Conservation (phyloP, 2,329 filamentous ascomycete species). For the Fusarium sp. region DNA sequence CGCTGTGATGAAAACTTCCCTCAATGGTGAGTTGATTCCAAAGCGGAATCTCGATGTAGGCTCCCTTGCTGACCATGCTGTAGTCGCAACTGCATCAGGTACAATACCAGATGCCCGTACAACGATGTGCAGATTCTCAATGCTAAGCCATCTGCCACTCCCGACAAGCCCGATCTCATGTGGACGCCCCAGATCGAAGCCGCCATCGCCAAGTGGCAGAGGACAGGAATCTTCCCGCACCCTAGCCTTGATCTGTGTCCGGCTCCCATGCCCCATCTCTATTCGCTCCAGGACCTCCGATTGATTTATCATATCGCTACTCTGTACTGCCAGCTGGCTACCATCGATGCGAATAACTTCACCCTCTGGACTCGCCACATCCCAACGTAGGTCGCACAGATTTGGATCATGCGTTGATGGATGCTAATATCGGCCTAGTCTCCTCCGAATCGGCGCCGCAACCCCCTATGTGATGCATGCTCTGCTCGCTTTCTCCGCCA, state of each 20-base stretch:
- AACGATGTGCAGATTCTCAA: constrained; percentile 81
- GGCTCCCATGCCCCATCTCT: constrained; percentile 76
- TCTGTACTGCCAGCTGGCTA: constrained; percentile 84
- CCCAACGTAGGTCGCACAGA: constrained; percentile 75
- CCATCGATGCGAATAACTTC: constrained; percentile 81
- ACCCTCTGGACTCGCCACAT: constrained; percentile 95
- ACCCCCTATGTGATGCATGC: constrained; percentile 95
- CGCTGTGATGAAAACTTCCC: constrained; percentile 97
- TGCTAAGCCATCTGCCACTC: constrained; percentile 68
- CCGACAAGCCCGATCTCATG: constrained; percentile 76
- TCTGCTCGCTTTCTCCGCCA: constrained; percentile 91
- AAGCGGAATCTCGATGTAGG: not conserved
- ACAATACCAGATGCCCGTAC: constrained; percentile 98
- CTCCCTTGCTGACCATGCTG: constrained; percentile 27
- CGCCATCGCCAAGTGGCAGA: constrained; percentile 84
- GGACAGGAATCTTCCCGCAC: constrained; percentile 87
- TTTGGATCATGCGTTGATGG: not conserved
- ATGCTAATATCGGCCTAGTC: constrained; percentile 37
- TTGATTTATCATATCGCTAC: constrained; percentile 91
- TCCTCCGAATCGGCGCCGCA: constrained; percentile 80
- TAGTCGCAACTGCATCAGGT: constrained; percentile 98
- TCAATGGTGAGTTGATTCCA: constrained; percentile 77
- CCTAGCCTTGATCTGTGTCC: constrained; percentile 82
- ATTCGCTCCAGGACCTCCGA: constrained; percentile 82
- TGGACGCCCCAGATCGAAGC: constrained; percentile 89